phyloP scores from a whole-genome alignment of 2,329 filamentous ascomycete species.

The Verticillium dahliae region DNA sequence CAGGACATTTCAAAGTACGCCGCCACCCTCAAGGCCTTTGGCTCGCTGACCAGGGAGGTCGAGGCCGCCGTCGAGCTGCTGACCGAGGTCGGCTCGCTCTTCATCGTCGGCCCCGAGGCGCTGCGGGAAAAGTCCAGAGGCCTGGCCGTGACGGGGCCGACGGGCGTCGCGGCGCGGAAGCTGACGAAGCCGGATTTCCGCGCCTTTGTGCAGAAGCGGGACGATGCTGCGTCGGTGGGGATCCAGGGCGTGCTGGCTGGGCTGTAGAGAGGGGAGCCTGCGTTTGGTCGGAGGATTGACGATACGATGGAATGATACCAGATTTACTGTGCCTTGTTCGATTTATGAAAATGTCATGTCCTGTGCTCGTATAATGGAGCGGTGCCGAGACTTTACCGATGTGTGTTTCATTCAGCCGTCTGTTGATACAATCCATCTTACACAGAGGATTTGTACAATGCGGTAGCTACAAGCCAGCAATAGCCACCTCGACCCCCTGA shows the following conservation, averaged over 20 bases:
- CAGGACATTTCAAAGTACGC: slow-evolving; percentile 95
- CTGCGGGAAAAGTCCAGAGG: slow-evolving; percentile 63
- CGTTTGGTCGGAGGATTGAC: background rate
- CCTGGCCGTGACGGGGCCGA: slow-evolving; percentile 35
- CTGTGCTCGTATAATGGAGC: no score
- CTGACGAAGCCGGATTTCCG: slow-evolving; percentile 66
- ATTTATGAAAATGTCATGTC: background rate
- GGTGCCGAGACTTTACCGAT: background rate
- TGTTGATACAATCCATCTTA: background rate
- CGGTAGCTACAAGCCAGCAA: background rate
- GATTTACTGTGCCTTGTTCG: background rate
- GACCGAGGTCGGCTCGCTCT: slow-evolving; percentile 89
- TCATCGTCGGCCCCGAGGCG: slow-evolving; percentile 83
- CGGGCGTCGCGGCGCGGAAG: slow-evolving; percentile 40
- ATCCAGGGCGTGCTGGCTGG: slow-evolving; percentile 76
- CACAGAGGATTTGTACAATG: background rate
- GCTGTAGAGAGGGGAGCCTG: slow-evolving; percentile 23
- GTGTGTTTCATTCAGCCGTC: background rate
- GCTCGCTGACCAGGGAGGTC: slow-evolving; percentile 59
- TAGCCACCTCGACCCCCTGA: background rate
- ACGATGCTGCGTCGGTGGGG: slow-evolving; percentile 74
- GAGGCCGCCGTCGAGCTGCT: slow-evolving; percentile 73
- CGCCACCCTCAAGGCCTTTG: slow-evolving; percentile 75
- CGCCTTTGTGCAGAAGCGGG: slow-evolving; percentile 76
- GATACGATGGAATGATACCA: background rate